A percentile compares a stretch with the other conserved stretches of the same genome.
phyloP scores from a whole-genome alignment of 1,139 yeast genomes.

The Yamadazyma triangularis region DNA sequence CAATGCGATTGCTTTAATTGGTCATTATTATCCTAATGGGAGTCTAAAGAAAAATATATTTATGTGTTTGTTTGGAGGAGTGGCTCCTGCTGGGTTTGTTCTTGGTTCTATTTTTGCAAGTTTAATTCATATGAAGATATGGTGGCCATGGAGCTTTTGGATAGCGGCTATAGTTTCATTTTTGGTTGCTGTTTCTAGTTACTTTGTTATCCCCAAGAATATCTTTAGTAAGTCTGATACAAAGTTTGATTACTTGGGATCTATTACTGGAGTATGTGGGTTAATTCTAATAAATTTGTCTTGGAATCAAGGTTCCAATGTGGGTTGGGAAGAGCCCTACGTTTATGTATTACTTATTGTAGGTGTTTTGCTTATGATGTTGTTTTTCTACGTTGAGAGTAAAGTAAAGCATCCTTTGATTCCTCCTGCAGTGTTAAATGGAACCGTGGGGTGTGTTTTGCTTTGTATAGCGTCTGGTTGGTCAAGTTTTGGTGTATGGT shows the following conservation, averaged over 20 bases:
- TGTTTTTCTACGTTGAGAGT: conserved; percentile 33
- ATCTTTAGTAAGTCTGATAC: conserved; percentile 16
- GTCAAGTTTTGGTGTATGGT: conserved; percentile 60
- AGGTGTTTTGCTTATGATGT: conserved; percentile 33
- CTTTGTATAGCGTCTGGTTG: conserved; percentile 53
- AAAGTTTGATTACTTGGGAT: conserved; percentile 42
- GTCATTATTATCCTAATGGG: conserved; percentile 41
- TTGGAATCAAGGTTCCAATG: conserved; percentile 60
- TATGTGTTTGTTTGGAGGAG: conserved; percentile 51
- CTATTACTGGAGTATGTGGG: conserved; percentile 31
- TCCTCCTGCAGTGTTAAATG: conserved; percentile 37
- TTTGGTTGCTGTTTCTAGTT: conserved; percentile 23
- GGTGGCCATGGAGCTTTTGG: conserved; percentile 63
- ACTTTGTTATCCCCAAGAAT: conserved; percentile 39
- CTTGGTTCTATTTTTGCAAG: conserved; percentile 48
- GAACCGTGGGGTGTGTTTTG: conserved; percentile 42
- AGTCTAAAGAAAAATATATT: conserved; percentile 36
- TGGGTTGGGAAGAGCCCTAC: conserved; percentile 51
- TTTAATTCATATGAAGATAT: conserved; percentile 33
- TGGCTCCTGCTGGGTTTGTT: conserved; percentile 56
- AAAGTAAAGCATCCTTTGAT: conserved; percentile 40
- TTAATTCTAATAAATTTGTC: conserved; percentile 52
- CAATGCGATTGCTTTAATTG: conserved; percentile 52
- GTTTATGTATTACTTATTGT: conserved; percentile 48
- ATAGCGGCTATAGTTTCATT: conserved; percentile 35